phyloP scores from a whole-genome alignment of 495 filamentous ascomycete genomes.

The Friedmanniomyces endolithicus region DNA sequence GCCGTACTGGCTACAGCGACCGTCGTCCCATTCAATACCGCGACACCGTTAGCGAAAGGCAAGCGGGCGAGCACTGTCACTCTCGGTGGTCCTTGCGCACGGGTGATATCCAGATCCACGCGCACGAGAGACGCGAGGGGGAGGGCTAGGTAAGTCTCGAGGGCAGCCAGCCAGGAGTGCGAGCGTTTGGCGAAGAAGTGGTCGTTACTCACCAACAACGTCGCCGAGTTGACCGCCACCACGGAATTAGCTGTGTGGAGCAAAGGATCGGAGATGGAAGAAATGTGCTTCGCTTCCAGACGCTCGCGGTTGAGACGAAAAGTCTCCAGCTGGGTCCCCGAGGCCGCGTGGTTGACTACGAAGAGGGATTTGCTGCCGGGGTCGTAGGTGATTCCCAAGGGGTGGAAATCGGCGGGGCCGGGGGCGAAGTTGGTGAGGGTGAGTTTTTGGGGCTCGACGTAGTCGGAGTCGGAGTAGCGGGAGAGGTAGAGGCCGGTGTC shows the following conservation, averaged over 20 bases:
- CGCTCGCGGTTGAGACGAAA: conserved; percentile 15
- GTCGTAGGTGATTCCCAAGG: conserved; percentile 36
- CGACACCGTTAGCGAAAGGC: conserved; percentile 31
- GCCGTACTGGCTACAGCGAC: conserved; percentile 32
- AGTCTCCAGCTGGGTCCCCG: conserved; percentile 20
- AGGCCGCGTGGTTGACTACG: conserved; percentile 22
- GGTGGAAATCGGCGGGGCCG: conserved; percentile 31
- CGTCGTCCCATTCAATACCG: conserved; percentile 29
- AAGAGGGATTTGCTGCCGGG: conserved; percentile 29
- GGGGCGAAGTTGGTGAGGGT: conserved; percentile 27
- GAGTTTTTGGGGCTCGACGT: conserved; percentile 22
- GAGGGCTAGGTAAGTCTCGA: conserved; percentile 31
- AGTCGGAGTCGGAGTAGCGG: conserved; percentile 25
- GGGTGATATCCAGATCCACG: conserved; percentile 25
- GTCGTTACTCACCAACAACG: conserved; percentile 26
- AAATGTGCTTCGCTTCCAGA: conserved; percentile 6
- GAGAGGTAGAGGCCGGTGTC: conserved; percentile 30
- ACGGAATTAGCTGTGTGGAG: conserved; percentile 24
- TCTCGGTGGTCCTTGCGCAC: background rate
- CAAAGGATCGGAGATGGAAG: conserved; percentile 15
- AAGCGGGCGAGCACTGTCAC: conserved; percentile 12
- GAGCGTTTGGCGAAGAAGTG: conserved; percentile 20
- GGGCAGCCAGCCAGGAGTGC: conserved; percentile 11
- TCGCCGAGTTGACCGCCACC: conserved; percentile 9
- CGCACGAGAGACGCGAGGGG: conserved; percentile 31